A percentile compares a stretch with the other conserved stretches of the same genome.
These are phyloP conservation scores for Phytopythium oedochilum DNA, from an alignment of 352 stramenopile genomes.

Conservation along the genomic window DNA sequence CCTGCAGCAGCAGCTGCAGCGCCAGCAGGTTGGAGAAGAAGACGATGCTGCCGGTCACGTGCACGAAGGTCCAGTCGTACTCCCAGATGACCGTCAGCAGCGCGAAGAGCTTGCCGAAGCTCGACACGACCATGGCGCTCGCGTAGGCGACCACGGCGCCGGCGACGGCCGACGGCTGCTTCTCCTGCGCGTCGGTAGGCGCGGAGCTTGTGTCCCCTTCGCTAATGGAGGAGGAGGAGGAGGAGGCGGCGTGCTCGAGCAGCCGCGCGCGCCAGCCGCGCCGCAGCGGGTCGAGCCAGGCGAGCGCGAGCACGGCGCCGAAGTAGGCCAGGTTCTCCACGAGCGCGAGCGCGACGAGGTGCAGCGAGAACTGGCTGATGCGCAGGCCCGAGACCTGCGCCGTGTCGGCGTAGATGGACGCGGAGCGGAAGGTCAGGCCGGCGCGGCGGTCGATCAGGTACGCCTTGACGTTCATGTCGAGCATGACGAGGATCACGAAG, in stretches of 20 bases:
- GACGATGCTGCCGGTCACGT: constrained; percentile 75
- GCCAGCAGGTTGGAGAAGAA: constrained; percentile 70
- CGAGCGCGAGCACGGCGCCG: constrained; percentile 33
- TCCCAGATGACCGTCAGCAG: constrained; percentile 84
- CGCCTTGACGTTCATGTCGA: constrained; percentile 86
- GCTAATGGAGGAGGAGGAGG: too few relatives aligned
- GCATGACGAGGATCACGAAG: constrained; percentile 73
- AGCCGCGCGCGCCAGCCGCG: constrained; percentile 45
- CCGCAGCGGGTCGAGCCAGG: constrained; percentile 46
- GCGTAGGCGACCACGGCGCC: constrained; percentile 29
- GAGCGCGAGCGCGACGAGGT: constrained; percentile 67
- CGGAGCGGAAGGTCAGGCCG: constrained; percentile 48
- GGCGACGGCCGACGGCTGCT: neutral
- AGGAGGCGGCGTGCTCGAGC: too few relatives aligned
- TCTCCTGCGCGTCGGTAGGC: neutral
- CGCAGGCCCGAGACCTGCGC: constrained; percentile 40
- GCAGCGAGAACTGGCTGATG: constrained; percentile 74
- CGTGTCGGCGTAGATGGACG: constrained; percentile 55
- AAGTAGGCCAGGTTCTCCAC: constrained; percentile 71
- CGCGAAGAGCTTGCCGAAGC: constrained; percentile 82
- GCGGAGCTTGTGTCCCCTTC: too few relatives aligned
- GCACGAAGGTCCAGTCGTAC: constrained; percentile 81
- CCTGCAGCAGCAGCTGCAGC: constrained; percentile 58
- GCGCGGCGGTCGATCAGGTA: constrained; percentile 68
- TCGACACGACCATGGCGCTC: constrained; percentile 73